phyloP scores from a whole-genome alignment of 2,329 filamentous ascomycete species.

The Pseudocercospora pini-densiflorae region DNA sequence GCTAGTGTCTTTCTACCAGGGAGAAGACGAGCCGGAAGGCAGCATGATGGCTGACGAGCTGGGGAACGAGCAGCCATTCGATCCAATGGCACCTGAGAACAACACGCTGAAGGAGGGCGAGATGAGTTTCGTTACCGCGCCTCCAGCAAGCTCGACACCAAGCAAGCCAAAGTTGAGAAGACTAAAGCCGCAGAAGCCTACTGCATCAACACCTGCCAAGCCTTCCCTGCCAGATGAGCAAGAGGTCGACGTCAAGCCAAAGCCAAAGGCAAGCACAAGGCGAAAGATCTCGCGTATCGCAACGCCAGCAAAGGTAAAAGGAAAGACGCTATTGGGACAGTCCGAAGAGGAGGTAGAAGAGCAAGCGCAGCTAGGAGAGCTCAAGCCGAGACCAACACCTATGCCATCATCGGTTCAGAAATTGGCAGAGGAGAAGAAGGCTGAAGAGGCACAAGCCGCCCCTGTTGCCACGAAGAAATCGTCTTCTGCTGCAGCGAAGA shows the following conservation, averaged over 20 bases:
- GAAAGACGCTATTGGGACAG: not conserved
- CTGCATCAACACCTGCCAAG: conserved; percentile 29
- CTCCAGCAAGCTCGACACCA: conserved; percentile 34
- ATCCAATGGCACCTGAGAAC: conserved; percentile 6
- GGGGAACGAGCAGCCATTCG: conserved; percentile 3
- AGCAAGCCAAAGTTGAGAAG: conserved; percentile 35
- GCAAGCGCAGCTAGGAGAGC: conserved; percentile 1
- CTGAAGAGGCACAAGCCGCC: conserved; percentile 3
- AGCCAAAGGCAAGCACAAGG: conserved; percentile 20
- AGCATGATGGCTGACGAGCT: conserved; percentile 32
- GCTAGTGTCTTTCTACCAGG: conserved; percentile 51
- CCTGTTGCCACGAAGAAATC: not conserved
- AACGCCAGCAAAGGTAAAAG: conserved; percentile 39
- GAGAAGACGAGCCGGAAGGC: conserved; percentile 24
- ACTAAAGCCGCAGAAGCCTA: conserved; percentile 30
- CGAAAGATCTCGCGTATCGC: conserved; percentile 39
- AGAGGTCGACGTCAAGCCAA: conserved; percentile 1
- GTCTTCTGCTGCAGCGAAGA: conserved; percentile 19
- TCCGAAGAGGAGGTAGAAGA: not conserved
- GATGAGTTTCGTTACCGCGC: conserved; percentile 11
- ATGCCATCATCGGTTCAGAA: conserved; percentile 8
- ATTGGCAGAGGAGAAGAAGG: not conserved
- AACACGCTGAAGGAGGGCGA: conserved; percentile 4
- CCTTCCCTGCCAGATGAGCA: conserved; percentile 10
- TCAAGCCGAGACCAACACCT: conserved; percentile 6